Evolutionary conservation across 352 stramenopile genomes (phyloP).

Genomic region (Pythium utonaiense): DNA sequence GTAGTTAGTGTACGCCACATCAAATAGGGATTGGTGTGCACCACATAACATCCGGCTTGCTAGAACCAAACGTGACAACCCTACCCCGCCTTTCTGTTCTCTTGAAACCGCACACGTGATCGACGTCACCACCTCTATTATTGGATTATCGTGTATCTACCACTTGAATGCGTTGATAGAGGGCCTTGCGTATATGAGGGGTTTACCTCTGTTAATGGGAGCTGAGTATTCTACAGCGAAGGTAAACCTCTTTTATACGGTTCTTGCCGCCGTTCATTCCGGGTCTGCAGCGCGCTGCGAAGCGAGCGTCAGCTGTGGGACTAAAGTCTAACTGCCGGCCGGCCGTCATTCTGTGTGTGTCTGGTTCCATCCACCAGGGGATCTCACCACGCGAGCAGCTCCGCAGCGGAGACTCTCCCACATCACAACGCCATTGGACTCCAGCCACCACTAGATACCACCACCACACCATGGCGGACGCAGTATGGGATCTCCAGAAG

Average conservation of each 20-base stretch:
- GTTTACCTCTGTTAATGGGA: background rate
- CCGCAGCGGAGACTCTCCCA: too few relatives aligned
- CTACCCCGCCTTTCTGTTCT: conserved; percentile 17
- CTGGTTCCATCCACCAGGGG: conserved; percentile 1
- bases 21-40: conserved; percentile 5
- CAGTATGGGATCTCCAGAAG: conserved; percentile 50
- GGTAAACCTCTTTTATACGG: background rate
- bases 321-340: too few relatives aligned
- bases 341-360: background rate
- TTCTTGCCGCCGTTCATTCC: background rate
- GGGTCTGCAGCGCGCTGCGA: too few relatives aligned
- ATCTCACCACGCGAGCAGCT: too few relatives aligned
- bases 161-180: too few relatives aligned
- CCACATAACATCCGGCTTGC: background rate
- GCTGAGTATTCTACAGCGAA: background rate
- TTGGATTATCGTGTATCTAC: background rate
- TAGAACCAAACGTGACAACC: background rate
- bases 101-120: conserved; percentile 18
- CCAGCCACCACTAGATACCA: too few relatives aligned
- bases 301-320: background rate
- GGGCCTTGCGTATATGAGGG: too few relatives aligned
- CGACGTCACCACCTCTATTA: conserved; percentile 2
- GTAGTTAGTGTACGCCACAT: too few relatives aligned
- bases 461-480: conserved; percentile 38
- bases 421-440: too few relatives aligned